Evolutionary conservation across 768 basidiomycete species (phyloP).

Genomic region (Leccinum broughii): DNA sequence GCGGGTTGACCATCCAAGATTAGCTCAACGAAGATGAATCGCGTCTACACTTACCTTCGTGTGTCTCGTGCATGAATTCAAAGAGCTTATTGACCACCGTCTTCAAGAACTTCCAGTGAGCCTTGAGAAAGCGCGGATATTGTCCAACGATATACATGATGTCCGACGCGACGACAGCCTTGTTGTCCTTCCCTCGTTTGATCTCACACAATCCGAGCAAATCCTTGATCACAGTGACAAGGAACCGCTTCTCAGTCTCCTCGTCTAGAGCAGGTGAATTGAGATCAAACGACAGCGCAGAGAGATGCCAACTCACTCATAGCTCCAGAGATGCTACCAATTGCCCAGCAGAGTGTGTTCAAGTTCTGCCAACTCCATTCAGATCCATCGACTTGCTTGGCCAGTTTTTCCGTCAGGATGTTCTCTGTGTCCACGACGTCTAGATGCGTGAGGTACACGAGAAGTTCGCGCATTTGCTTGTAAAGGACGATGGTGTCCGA

Average conservation of each 20-base stretch:
- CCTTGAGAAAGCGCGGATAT: conserved; percentile 98
- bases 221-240: conserved; percentile 99
- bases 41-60: conserved; percentile 64
- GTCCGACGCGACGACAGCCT: conserved; percentile 94
- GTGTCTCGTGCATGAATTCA: conserved; percentile 99
- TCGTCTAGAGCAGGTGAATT: conserved; percentile 60
- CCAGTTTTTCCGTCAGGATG: conserved; percentile 95
- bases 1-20: conserved; percentile 4
- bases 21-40: conserved; percentile 2
- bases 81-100: conserved; percentile 99
- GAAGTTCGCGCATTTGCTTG: conserved; percentile 96
- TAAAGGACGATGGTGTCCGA: conserved; percentile 97
- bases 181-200: conserved; percentile 99
- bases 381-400: conserved; percentile 94
- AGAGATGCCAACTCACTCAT: conserved; percentile 73
- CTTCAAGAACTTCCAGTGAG: conserved; percentile 99
- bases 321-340: conserved; percentile 97
- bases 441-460: conserved; percentile 96
- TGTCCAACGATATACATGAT: conserved; percentile 99
- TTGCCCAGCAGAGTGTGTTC: conserved; percentile 99
- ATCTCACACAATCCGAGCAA: conserved; percentile 96
- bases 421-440: conserved; percentile 96
- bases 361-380: conserved; percentile 99
- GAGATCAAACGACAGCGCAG: background rate
- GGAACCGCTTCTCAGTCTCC: conserved; percentile 97